These are phyloP conservation scores for Mallotus nudiflorus DNA, from an alignment of 345 rosid genomes.

Conservation along the genomic window DNA sequence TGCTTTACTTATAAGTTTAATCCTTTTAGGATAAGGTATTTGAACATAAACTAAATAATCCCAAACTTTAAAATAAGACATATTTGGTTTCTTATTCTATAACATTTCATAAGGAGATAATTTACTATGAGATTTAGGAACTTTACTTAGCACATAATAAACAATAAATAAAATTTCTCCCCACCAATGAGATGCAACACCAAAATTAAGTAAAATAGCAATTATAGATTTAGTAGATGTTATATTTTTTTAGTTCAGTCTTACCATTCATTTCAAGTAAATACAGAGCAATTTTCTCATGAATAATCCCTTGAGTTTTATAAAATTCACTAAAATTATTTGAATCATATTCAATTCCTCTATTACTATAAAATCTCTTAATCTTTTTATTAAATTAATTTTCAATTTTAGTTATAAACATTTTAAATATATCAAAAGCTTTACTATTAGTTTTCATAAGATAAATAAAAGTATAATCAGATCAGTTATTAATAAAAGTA, in stretches of 20 bases:
- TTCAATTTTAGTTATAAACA: no score
- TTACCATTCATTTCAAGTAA: neutral
- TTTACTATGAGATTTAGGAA: neutral
- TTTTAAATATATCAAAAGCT: no score
- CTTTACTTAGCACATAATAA: slow-evolving; percentile 5
- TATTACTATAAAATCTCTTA: no score
- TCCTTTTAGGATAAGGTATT: neutral
- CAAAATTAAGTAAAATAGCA: neutral
- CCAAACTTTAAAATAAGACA: neutral
- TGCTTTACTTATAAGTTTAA: neutral
- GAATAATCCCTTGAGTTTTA: neutral
- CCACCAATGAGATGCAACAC: neutral
- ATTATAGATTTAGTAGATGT: neutral
- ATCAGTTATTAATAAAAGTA: no score
- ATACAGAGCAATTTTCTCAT: slow-evolving; percentile 4
- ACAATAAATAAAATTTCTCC: slow-evolving; percentile 1
- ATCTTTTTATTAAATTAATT: no score
- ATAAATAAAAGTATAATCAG: no score
- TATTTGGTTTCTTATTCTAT: neutral
- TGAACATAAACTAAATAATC: neutral
- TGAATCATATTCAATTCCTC: no score
- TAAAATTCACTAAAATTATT: neutral
- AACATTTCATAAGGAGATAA: neutral
- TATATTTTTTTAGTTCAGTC: neutral
- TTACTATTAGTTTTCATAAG: no score